Evolutionary conservation across 75 land plant species (phyloP).

Genomic region (Isoetes taiwanensis): DNA sequence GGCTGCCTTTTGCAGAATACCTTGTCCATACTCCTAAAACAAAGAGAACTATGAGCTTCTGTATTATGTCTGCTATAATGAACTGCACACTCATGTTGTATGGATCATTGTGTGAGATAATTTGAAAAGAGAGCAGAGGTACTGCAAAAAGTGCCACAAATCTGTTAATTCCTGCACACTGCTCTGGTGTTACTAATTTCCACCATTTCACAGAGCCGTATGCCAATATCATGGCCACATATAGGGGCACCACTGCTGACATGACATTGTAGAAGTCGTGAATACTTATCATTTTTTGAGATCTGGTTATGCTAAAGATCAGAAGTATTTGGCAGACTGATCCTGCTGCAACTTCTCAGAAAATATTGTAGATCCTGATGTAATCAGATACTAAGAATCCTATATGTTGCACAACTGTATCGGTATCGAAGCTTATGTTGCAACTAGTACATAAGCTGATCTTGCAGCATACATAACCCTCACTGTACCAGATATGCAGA

Average conservation of each 20-base stretch:
- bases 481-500: no score
- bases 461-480: no score
- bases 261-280: conserved; percentile 4
- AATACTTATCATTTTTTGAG: conserved; percentile 1
- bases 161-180: conserved; percentile 2
- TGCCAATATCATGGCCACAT: conserved; percentile 1
- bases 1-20: not conserved
- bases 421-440: no score
- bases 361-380: no score
- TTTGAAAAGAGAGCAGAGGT: conserved; percentile 1
- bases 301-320: not conserved
- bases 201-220: conserved; percentile 4
- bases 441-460: no score
- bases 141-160: conserved; percentile 5
- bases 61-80: not conserved
- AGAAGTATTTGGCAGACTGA: no score
- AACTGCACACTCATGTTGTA: not conserved
- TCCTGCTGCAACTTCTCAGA: no score
- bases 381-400: no score
- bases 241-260: conserved; percentile 4
- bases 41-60: not conserved
- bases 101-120: conserved; percentile 1
- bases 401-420: no score
- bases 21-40: not conserved
- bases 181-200: not conserved